Base-by-base conservation (phyloP, 1,284 basidiomycete species). In the Sporisorium exsertum region DNA sequence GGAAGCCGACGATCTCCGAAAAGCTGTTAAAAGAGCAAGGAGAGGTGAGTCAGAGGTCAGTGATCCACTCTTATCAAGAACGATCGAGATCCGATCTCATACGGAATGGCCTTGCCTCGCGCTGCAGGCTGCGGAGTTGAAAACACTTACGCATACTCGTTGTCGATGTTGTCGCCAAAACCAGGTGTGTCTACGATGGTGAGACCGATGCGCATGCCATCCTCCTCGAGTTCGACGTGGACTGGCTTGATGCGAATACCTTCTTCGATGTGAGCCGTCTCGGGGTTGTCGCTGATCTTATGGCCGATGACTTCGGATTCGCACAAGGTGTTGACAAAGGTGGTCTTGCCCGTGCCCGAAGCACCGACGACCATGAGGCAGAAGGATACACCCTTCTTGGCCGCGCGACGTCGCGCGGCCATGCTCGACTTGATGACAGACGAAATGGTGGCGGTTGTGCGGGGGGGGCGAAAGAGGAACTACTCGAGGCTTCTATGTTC, bases 141-240 rank as follows among this genome's bases (percentile, higher is more conserved):
- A 9, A 37, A 42, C 6, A 90, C 94, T 85, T 87, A 96, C 94
- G 93, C 92, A 86, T 94, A 94, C 88, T 97, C 95, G 84, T 99
- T 99, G 89, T 99, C 94, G 84, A 99, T 96, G 86, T 96, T 96
- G 88, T 98, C 95, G 55, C 96, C 97, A 81, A 99, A 99, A 53
- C 97, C 97, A 63, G 97, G 97, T 1, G 97, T 99, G 87, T 99
- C 97, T 43, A 99, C 95, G 77, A 99, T 94, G 56, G 97, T 99
- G 78, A 99, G 89, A 29, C 95, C 94, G 85, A 99, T 97, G 79
- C 96, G 93, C 77, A 98, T 93, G 47, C 97, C 97, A 80, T 99
- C 97, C 87, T 99, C 96, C 82, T 99, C 97, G 68, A 99, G 91
- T 87, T 99, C 94, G 81, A 98, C 93, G 86, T 93, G 94, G 86